Evolutionary conservation across 768 basidiomycete species (phyloP).

Genomic region (Phlebiopsis flavidoalba): DNA sequence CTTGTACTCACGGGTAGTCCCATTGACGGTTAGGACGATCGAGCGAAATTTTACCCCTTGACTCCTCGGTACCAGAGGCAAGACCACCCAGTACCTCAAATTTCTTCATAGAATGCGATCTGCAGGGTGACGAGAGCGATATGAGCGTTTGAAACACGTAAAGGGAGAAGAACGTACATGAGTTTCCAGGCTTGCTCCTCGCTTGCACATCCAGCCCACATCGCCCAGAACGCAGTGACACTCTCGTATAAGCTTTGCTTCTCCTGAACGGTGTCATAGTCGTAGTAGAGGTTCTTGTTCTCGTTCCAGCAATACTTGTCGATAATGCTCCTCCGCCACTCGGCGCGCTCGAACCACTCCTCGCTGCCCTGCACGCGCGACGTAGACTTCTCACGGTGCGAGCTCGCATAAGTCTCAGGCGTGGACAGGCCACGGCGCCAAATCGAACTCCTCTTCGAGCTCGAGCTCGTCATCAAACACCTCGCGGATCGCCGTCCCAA

Average conservation of each 20-base stretch:
- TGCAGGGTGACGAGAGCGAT: slow-evolving; percentile 26
- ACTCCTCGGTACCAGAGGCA: slow-evolving; percentile 95
- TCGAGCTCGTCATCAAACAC: slow-evolving; percentile 92
- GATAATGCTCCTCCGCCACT: slow-evolving; percentile 76
- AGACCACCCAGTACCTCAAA: slow-evolving; percentile 95
- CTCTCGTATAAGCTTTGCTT: slow-evolving; percentile 93
- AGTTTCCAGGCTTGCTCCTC: slow-evolving; percentile 93
- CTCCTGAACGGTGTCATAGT: slow-evolving; percentile 90
- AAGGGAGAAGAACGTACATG: slow-evolving; percentile 56
- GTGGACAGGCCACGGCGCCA: slow-evolving; percentile 91
- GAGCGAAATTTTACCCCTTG: slow-evolving; percentile 90
- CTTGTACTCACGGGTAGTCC: slow-evolving; percentile 82
- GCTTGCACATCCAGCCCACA: slow-evolving; percentile 97
- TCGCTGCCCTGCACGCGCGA: slow-evolving; percentile 64
- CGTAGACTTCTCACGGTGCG: slow-evolving; percentile 54
- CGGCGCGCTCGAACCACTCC: slow-evolving; percentile 92
- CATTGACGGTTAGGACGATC: slow-evolving; percentile 98
- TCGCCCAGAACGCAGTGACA: slow-evolving; percentile 93
- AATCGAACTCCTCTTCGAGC: slow-evolving; percentile 85
- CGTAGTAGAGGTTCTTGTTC: slow-evolving; percentile 89
- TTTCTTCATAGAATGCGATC: slow-evolving; percentile 83
- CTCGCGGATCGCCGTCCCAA: slow-evolving; percentile 95
- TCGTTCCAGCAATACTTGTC: slow-evolving; percentile 98
- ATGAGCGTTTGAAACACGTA: neutral
- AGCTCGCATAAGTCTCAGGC: slow-evolving; percentile 60